A percentile compares a stretch with the other conserved stretches of the same genome.
phyloP scores from a whole-genome alignment of 169 alveolate species.

The Plasmodium vivax region DNA sequence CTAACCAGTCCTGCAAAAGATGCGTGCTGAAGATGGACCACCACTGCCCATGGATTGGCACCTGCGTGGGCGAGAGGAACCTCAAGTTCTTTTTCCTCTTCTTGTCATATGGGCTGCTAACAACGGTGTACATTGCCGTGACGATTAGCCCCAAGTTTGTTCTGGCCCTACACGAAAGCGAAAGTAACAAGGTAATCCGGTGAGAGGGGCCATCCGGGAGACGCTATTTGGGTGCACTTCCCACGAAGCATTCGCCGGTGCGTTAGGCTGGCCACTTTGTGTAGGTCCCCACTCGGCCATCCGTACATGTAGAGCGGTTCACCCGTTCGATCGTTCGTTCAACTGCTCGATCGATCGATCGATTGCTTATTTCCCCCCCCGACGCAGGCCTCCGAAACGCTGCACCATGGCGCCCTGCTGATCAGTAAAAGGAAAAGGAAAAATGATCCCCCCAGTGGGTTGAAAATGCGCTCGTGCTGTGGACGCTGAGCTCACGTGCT shows the following conservation, averaged over 20 bases:
- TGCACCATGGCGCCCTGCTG: conserved; percentile 37
- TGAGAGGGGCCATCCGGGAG: background rate
- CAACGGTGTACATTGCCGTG: conserved; percentile 12
- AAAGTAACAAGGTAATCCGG: conserved; percentile 4
- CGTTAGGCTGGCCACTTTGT: background rate
- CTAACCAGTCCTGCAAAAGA: conserved; percentile 13
- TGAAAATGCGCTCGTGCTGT: background rate
- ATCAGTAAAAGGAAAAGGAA: conserved; percentile 28
- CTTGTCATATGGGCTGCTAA: conserved; percentile 27
- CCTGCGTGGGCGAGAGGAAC: conserved; percentile 67
- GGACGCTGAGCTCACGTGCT: background rate
- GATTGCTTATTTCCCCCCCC: background rate
- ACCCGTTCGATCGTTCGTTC: background rate
- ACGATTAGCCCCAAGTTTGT: conserved; percentile 40
- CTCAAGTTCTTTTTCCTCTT: conserved; percentile 47
- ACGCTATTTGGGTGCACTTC: background rate
- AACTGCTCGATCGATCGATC: background rate
- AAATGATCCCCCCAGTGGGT: background rate
- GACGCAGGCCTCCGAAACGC: background rate
- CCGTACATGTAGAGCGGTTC: background rate
- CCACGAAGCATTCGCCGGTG: background rate
- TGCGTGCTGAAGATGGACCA: conserved; percentile 69
- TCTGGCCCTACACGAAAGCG: conserved; percentile 17
- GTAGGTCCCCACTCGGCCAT: background rate
- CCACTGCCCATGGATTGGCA: conserved; percentile 74